These are phyloP conservation scores for Fusarium agapanthi DNA, from an alignment of 2,329 filamentous ascomycete species.

Conservation along the genomic window DNA sequence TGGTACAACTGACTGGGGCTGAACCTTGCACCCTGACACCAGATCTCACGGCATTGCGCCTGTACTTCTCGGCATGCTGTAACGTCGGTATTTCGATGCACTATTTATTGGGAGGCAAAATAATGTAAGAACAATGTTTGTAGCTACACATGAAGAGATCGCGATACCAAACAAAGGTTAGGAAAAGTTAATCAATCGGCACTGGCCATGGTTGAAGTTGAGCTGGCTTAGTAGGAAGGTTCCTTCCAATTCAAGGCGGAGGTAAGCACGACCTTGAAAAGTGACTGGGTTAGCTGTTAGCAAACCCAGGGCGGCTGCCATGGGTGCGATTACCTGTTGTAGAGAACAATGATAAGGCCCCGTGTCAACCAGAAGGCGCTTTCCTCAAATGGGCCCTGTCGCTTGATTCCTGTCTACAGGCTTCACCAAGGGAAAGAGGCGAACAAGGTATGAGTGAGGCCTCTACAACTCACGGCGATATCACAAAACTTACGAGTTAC, in stretches of 20 bases:
- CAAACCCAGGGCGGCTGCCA: neutral
- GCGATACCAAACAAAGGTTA: neutral
- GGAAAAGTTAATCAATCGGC: neutral
- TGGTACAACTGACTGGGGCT: slow-evolving; percentile 31
- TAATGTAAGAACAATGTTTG: neutral
- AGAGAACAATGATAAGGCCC: neutral
- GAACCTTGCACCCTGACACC: slow-evolving; percentile 37
- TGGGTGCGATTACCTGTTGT: neutral
- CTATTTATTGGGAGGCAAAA: neutral
- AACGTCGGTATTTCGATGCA: slow-evolving; percentile 12
- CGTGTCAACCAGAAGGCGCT: neutral
- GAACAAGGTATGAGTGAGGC: neutral
- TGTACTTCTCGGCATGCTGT: slow-evolving; percentile 32
- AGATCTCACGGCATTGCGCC: slow-evolving; percentile 43
- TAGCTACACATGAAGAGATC: neutral
- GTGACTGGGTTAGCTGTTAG: neutral
- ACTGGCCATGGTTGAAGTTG: neutral
- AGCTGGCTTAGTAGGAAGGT: neutral
- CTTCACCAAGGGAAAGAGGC: neutral
- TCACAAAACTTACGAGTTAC: neutral
- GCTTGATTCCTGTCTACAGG: neutral
- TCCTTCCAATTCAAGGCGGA: neutral
- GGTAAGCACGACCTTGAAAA: neutral
- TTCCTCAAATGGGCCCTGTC: neutral
- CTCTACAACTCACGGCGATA: neutral